Evolutionary conservation across 805 yeast species (phyloP).

Genomic region (Ogataea pilisensis): DNA sequence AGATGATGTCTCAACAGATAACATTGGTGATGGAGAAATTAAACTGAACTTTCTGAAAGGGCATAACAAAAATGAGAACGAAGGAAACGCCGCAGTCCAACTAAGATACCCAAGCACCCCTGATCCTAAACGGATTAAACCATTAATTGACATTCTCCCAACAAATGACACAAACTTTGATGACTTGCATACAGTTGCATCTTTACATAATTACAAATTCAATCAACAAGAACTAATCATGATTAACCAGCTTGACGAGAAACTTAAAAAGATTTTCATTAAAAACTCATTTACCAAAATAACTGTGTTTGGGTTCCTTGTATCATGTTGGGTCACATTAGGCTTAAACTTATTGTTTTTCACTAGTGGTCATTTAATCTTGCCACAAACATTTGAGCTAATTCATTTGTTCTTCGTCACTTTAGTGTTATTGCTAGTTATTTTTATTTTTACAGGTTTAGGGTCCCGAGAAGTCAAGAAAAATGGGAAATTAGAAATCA

Average conservation of each 20-base stretch:
- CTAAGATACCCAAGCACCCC: constrained; percentile 1
- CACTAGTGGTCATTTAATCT: neutral
- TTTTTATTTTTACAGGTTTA: constrained; percentile 7
- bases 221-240: constrained; percentile 3
- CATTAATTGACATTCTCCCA: neutral
- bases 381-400: constrained; percentile 5
- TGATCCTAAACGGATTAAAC: constrained; percentile 1
- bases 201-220: neutral
- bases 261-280: constrained; percentile 4
- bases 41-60: neutral
- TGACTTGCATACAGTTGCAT: neutral
- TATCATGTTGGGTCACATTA: neutral
- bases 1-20: neutral
- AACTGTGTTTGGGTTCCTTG: neutral
- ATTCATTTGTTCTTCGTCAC: constrained; percentile 9
- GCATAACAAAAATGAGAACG: neutral
- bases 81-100: neutral
- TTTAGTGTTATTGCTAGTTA: constrained; percentile 3
- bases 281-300: constrained; percentile 3
- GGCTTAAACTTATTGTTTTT: constrained; percentile 1
- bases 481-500: constrained; percentile 5
- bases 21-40: neutral
- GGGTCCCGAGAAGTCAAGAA: constrained; percentile 15
- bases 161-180: too few species aligned
- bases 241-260: constrained; percentile 4